phyloP scores from a whole-genome alignment of 2,329 filamentous ascomycete species.

The Calonectria honghensis region DNA sequence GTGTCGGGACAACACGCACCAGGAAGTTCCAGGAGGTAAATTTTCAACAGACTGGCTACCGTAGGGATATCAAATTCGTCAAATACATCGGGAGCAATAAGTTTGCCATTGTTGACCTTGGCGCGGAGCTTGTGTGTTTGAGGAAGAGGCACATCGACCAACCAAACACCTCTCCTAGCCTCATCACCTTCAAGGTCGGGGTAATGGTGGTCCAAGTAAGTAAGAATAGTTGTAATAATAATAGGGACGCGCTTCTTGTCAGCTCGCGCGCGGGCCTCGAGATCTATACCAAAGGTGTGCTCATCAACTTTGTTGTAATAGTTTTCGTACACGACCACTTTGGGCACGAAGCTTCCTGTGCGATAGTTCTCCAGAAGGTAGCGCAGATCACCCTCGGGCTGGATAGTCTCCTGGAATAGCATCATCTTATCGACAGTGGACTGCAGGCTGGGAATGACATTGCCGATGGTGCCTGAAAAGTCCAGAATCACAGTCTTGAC shows the following conservation, averaged over 20 bases:
- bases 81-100: constrained; percentile 84
- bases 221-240: constrained; percentile 93
- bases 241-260: constrained; percentile 97
- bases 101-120: constrained; percentile 90
- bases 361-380: constrained; percentile 98
- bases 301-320: constrained; percentile 99
- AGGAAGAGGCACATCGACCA: constrained; percentile 90
- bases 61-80: constrained; percentile 95
- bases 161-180: constrained; percentile 92
- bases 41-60: constrained; percentile 92
- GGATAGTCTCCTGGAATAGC: constrained; percentile 99
- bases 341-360: constrained; percentile 93
- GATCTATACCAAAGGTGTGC: constrained; percentile 97
- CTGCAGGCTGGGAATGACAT: constrained; percentile 96
- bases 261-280: constrained; percentile 94
- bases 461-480: constrained; percentile 97
- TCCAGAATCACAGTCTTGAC: constrained; percentile 99
- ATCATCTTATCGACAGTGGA: constrained; percentile 99
- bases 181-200: constrained; percentile 98
- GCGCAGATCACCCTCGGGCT: constrained; percentile 90
- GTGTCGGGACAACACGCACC: constrained; percentile 72
- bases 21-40: constrained; percentile 96
- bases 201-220: constrained; percentile 96
- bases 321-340: constrained; percentile 95
- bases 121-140: constrained; percentile 90